phyloP scores from a whole-genome alignment of 371 early-diverging fungal species.

The Lichtheimia hyalospora region DNA sequence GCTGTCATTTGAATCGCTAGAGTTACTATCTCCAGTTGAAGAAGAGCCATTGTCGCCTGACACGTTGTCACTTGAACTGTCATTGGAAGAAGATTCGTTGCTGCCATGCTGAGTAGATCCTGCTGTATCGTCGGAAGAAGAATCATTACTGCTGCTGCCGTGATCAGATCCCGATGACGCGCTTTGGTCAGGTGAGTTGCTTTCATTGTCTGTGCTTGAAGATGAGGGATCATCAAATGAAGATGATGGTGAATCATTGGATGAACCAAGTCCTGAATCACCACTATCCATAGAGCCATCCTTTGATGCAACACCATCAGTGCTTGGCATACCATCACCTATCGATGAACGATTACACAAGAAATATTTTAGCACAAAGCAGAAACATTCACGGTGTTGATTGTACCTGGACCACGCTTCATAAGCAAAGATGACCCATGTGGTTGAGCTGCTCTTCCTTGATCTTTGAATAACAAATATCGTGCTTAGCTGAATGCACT shows the following conservation, averaged over 20 bases:
- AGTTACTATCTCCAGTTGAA: background rate
- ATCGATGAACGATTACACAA: background rate
- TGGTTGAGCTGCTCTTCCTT: background rate
- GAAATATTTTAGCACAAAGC: background rate
- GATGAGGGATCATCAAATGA: background rate
- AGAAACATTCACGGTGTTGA: background rate
- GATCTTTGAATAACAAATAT: too few relatives aligned
- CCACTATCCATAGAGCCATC: background rate
- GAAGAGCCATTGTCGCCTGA: background rate
- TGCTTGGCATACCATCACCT: background rate
- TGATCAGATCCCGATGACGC: background rate
- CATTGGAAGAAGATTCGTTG: background rate
- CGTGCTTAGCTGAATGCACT: too few relatives aligned
- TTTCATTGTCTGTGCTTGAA: background rate
- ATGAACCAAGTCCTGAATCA: background rate
- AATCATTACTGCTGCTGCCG: constrained; percentile 2
- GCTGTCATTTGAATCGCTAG: background rate
- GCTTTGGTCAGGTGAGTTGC: background rate
- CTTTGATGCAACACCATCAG: background rate
- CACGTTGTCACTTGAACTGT: too few relatives aligned
- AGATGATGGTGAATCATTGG: constrained; percentile 1
- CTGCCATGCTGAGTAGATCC: background rate
- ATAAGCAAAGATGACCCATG: background rate
- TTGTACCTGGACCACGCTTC: background rate
- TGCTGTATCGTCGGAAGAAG: background rate